Conservation (phyloP, 805 yeast species). For the Cyberlindnera mycetangii region DNA sequence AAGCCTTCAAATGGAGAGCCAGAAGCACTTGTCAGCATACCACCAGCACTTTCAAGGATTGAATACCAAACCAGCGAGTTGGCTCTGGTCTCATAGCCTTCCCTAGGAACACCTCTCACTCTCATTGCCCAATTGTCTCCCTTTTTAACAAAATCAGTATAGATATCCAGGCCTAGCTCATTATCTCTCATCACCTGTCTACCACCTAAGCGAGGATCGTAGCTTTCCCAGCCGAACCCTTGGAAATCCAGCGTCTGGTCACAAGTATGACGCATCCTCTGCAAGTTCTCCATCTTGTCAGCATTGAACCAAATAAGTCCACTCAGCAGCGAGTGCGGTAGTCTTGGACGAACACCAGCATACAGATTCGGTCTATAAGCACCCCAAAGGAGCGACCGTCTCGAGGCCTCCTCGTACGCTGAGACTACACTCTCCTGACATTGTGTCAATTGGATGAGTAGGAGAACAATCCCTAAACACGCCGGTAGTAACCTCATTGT, state of each 20-base stretch:
- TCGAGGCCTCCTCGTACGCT: slow-evolving; percentile 35
- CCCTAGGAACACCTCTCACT: slow-evolving; percentile 61
- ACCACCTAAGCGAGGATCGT: slow-evolving; percentile 89
- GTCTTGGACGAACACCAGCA: slow-evolving; percentile 78
- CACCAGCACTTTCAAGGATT: slow-evolving; percentile 65
- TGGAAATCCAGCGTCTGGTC: slow-evolving; percentile 68
- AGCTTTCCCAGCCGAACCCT: slow-evolving; percentile 81
- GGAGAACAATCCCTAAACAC: not conserved
- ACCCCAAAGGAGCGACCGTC: slow-evolving; percentile 76
- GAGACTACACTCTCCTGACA: slow-evolving; percentile 6
- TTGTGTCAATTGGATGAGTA: not conserved
- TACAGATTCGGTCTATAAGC: slow-evolving; percentile 88
- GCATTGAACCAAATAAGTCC: slow-evolving; percentile 89
- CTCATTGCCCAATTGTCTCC: slow-evolving; percentile 77
- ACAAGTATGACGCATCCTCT: slow-evolving; percentile 66
- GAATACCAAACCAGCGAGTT: slow-evolving; percentile 76
- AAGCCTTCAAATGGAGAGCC: slow-evolving; percentile 28
- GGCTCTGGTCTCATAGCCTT: slow-evolving; percentile 43
- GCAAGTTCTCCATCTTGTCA: slow-evolving; percentile 51
- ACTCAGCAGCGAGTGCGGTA: slow-evolving; percentile 69
- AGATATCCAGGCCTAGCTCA: slow-evolving; percentile 58
- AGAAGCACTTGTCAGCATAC: slow-evolving; percentile 40
- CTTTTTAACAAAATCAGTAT: slow-evolving; percentile 74
- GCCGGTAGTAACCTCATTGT: not conserved
- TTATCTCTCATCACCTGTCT: slow-evolving; percentile 68